Percentiles rank a stretch among this genome's conserved stretches.
These are phyloP conservation scores for Rhinocladiella similis DNA, from an alignment of 2,329 filamentous ascomycete species.

Conservation along the genomic window DNA sequence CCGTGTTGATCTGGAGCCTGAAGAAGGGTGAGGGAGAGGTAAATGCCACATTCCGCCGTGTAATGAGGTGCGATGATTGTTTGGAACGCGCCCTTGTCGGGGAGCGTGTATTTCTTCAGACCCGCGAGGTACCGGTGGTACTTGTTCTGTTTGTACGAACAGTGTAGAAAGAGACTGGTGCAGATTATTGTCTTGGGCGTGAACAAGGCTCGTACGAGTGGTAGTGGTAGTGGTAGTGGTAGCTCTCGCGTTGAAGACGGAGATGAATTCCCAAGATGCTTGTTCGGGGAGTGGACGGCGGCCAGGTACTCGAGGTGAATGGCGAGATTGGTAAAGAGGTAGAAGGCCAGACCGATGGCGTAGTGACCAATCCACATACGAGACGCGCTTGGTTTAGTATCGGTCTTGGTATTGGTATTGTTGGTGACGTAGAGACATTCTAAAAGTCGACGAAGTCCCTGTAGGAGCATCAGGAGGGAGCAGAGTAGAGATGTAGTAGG, in stretches of 20 bases:
- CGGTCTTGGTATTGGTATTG: too few species aligned
- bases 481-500: too few species aligned
- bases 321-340: slow-evolving; percentile 69
- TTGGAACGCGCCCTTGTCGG: slow-evolving; percentile 69
- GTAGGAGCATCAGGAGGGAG: slow-evolving; percentile 65
- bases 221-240: too few species aligned
- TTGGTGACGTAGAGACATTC: slow-evolving; percentile 66
- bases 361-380: slow-evolving; percentile 87
- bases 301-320: slow-evolving; percentile 71
- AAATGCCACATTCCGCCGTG: slow-evolving; percentile 81
- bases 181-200: slow-evolving; percentile 6
- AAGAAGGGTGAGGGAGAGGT: slow-evolving; percentile 72
- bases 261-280: too few species aligned
- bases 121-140: slow-evolving; percentile 70
- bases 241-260: too few species aligned
- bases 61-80: slow-evolving; percentile 85
- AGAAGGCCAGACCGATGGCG: slow-evolving; percentile 75
- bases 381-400: slow-evolving; percentile 58
- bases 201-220: not conserved
- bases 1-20: slow-evolving; percentile 65
- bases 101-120: slow-evolving; percentile 80
- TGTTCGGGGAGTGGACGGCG: too few species aligned
- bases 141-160: slow-evolving; percentile 71
- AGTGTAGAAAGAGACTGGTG: slow-evolving; percentile 62
- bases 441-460: slow-evolving; percentile 72